Conservation (phyloP, 1,139 yeast species). For the Kazachstania sp. region DNA sequence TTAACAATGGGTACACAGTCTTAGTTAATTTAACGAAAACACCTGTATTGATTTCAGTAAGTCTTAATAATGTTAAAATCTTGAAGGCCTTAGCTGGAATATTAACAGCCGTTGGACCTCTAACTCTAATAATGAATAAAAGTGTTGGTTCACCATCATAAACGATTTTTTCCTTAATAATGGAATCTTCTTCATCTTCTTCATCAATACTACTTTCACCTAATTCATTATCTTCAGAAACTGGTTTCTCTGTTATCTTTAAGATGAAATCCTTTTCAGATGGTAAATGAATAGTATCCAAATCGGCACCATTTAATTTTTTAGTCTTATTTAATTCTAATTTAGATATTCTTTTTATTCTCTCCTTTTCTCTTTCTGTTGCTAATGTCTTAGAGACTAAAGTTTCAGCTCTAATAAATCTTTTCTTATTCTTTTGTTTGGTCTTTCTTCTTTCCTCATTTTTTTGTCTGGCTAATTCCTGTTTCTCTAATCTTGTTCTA, state of each 20-base stretch:
- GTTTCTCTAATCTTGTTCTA: conserved; percentile 57
- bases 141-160: conserved; percentile 42
- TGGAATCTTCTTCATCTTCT: conserved; percentile 32
- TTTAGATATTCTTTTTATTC: conserved; percentile 54
- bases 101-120: conserved; percentile 53
- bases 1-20: conserved; percentile 50
- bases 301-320: conserved; percentile 13
- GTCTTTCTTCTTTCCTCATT: conserved; percentile 39
- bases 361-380: conserved; percentile 55
- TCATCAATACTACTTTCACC: conserved; percentile 10
- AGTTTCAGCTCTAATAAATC: conserved; percentile 65
- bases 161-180: conserved; percentile 28
- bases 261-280: conserved; percentile 26
- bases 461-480: conserved; percentile 38
- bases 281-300: conserved; percentile 14
- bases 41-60: conserved; percentile 54
- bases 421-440: conserved; percentile 37
- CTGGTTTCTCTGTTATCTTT: conserved; percentile 20
- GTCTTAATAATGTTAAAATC: conserved; percentile 50
- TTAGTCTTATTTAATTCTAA: conserved; percentile 33
- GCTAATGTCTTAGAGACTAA: conserved; percentile 58
- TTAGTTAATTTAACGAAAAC: conserved; percentile 58
- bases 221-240: conserved; percentile 7
- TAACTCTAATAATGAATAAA: conserved; percentile 55
- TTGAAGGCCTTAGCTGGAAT: conserved; percentile 60